These are phyloP conservation scores for Penicillium paneum DNA, from an alignment of 2,329 filamentous ascomycete genomes.

Conservation along the genomic window DNA sequence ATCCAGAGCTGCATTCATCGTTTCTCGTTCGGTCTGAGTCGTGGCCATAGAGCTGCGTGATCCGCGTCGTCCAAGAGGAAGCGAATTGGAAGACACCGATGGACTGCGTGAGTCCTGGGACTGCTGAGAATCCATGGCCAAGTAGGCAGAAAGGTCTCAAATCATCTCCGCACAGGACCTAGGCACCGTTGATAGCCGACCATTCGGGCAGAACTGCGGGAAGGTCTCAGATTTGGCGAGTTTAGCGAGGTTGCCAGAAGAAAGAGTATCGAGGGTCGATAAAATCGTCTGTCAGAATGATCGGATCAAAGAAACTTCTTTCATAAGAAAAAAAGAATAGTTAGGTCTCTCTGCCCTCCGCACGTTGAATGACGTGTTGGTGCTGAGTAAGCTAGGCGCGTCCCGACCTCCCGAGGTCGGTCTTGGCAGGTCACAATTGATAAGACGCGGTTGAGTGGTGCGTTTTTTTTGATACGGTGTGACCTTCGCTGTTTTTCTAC, in stretches of 20 bases:
- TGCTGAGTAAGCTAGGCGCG: conserved; percentile 20
- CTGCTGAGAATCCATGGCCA: conserved; percentile 37
- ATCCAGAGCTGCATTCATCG: conserved; percentile 73
- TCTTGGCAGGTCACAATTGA: neutral
- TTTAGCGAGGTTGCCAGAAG: neutral
- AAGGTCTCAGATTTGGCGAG: neutral
- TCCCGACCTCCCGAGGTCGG: neutral
- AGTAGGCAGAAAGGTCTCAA: conserved; percentile 14
- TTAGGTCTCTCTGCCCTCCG: conserved; percentile 14
- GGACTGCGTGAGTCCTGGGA: conserved; percentile 42
- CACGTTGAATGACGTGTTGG: conserved; percentile 32
- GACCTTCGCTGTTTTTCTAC: neutral
- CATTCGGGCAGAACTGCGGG: conserved; percentile 6
- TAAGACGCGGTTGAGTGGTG: conserved; percentile 3
- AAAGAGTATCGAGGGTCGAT: neutral
- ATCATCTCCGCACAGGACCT: conserved; percentile 12
- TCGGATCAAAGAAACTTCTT: neutral
- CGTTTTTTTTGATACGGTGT: neutral
- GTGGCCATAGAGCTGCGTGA: conserved; percentile 50
- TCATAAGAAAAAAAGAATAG: neutral
- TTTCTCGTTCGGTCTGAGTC: conserved; percentile 65
- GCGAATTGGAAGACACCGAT: conserved; percentile 44
- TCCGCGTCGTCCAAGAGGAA: conserved; percentile 46
- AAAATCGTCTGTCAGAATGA: neutral
- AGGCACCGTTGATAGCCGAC: neutral